Evolutionary conservation across 805 yeast genomes (phyloP), one percentile per base, ranked within the genome.

Genomic region (Brettanomyces anomalus): DNA sequence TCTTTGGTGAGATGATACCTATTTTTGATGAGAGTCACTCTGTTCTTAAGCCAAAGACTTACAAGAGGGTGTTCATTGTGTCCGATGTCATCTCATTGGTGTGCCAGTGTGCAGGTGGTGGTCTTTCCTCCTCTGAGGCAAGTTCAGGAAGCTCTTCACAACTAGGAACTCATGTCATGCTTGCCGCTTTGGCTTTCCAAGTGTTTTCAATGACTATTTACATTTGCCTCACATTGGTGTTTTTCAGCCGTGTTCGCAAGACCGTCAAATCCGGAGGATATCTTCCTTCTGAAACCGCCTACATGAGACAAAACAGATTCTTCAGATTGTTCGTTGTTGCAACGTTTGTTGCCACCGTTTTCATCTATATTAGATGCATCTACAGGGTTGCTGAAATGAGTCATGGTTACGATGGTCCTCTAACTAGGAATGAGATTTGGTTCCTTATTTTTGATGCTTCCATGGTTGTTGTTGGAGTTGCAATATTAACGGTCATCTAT

Each of bases 131-230:
- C 37, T 51, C 56, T 2, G 67, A 72, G 2, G 56, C 65, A 3
- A 46, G 60, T 6, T 35, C 40, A 3, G 48, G 54, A 34, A 54
- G 57, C 6, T 5, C 26, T 10, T 8, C 20, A 8, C 42, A 28
- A 17, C 36, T n/a, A 11, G 40, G 51, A 24, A 3, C 7, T 4
- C 66, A 76, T 56, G 56, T 81, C 34, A 83, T 86, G 80, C 71
- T 83, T 41, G 88, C 72, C 0, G 95, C 95, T 7, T 67, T 86
- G 37, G 80, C 79, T 0, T 66, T 81, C 51, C 95, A 86, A 62
- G 86, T 83, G 3, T 58, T 71, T 3, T 69, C 83, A 5, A 81
- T 87, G 81, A 49, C 73, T 1, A 43, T 77, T 2, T 86, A 82
- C 56, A 53, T 78, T 28, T 20, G 58, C 4, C 56, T 81, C 7